These are phyloP conservation scores for Phytophthora aleatoria DNA, from an alignment of 352 stramenopile species.

Conservation along the genomic window DNA sequence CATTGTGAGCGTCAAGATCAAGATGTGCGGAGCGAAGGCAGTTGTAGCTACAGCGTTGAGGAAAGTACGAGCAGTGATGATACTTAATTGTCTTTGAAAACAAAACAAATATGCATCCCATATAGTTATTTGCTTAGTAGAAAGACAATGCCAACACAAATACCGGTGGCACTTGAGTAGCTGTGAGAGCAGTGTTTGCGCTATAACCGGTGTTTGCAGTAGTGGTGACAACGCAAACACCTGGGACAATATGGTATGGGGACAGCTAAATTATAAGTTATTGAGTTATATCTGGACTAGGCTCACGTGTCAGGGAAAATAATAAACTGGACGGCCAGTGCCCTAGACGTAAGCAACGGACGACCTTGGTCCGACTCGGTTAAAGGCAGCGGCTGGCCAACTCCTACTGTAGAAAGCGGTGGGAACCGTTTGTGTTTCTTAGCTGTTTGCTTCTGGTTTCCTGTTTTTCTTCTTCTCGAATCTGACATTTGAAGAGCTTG, in stretches of 20 bases:
- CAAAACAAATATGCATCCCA: background rate
- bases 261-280: too few species aligned
- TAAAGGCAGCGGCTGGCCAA: background rate
- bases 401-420: background rate
- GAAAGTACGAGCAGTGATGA: background rate
- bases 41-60: background rate
- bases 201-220: too few species aligned
- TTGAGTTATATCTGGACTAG: background rate
- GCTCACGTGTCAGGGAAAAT: background rate
- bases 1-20: background rate
- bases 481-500: background rate
- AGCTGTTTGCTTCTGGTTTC: background rate
- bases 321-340: background rate
- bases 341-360: background rate
- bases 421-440: background rate
- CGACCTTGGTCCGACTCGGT: background rate
- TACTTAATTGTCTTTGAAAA: background rate
- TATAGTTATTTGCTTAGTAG: background rate
- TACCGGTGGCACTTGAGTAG: background rate
- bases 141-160: background rate
- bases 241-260: too few species aligned
- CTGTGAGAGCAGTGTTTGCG: background rate
- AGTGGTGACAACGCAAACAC: too few species aligned
- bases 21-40: background rate
- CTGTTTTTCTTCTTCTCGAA: background rate